Conservation (phyloP, 331 rosid genomes). For the Cucumis variabilis region DNA sequence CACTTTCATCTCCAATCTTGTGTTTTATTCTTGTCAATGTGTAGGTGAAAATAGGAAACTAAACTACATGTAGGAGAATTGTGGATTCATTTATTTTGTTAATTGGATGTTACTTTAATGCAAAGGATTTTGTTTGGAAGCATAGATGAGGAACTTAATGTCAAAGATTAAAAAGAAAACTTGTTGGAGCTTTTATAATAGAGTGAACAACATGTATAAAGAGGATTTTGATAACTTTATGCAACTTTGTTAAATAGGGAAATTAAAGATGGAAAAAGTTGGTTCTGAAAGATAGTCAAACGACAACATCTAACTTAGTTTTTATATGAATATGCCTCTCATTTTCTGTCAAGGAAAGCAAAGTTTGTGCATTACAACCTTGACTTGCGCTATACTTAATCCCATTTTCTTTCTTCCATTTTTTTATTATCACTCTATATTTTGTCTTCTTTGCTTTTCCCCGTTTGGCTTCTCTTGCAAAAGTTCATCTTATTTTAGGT, state of each 20-base stretch:
- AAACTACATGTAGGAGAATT: background rate
- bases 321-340: constrained; percentile 29
- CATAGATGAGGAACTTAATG: constrained; percentile 23
- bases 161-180: background rate
- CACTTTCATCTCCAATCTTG: too few relatives aligned
- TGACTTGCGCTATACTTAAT: constrained; percentile 49
- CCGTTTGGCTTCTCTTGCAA: too few relatives aligned
- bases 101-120: constrained; percentile 9
- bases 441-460: too few relatives aligned
- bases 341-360: constrained; percentile 41
- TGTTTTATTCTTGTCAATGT: too few relatives aligned
- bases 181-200: background rate
- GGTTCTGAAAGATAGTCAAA: constrained; percentile 16
- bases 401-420: background rate
- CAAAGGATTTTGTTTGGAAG: constrained; percentile 24
- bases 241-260: constrained; percentile 30
- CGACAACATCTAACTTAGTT: background rate
- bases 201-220: background rate
- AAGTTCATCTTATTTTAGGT: too few relatives aligned
- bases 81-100: background rate
- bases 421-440: background rate
- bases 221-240: background rate
- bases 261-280: constrained; percentile 28
- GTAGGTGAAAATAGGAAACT: too few relatives aligned
- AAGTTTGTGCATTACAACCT: constrained; percentile 42